Evolutionary conservation across 768 basidiomycete genomes (phyloP), one percentile per base, ranked within the genome.

Genomic region (Dictyophora rubrovolvata): DNA sequence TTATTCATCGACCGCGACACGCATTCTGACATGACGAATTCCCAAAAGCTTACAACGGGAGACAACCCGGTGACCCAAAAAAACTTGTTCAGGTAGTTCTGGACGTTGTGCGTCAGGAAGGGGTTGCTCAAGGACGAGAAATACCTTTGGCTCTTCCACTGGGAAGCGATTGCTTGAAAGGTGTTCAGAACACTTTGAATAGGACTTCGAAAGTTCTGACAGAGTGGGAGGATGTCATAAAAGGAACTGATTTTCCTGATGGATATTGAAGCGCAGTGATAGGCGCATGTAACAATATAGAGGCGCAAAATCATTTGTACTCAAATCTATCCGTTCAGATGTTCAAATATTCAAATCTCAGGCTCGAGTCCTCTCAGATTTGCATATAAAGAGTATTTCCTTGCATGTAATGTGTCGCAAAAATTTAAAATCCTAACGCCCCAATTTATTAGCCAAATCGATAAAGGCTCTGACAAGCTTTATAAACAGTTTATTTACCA

Each of bases 91-190:
- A 66, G 28, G 61, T 66, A 12, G 60, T 70, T 12, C n/a, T 69
- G 18, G 69, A 70, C 52, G 35, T 68, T 52, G 60, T 68, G 14
- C 59, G 56, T 14, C 58, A 60, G 28, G 68, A 69, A 50, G 69
- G 69, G 1, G 20, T 63, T 16, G 66, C 63, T 23, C 53, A 63
- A 18, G 66, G 64, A 11, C 57, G 57, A 14, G 49, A 59, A 34
- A 50, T 36, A 12, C 49, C 57, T 1, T 8, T 59, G 5, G 36
- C 8, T 16, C 36, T 58, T 8, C 56, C 28, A 5, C 28, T 59
- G 1, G 57, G 57, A 5, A 51, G 49, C 28, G 57, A 59, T 42
- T 18, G 5, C 37, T 42, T 5, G 5, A 20, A 34, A 1, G 57
- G 36, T 12, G 28, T 59, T 18, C 47, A 23, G 28, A 48, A 17